Evolutionary conservation across 768 basidiomycete species (phyloP), one percentile per base, ranked within the genome.

Genomic region (Lactifluus pinguis): DNA sequence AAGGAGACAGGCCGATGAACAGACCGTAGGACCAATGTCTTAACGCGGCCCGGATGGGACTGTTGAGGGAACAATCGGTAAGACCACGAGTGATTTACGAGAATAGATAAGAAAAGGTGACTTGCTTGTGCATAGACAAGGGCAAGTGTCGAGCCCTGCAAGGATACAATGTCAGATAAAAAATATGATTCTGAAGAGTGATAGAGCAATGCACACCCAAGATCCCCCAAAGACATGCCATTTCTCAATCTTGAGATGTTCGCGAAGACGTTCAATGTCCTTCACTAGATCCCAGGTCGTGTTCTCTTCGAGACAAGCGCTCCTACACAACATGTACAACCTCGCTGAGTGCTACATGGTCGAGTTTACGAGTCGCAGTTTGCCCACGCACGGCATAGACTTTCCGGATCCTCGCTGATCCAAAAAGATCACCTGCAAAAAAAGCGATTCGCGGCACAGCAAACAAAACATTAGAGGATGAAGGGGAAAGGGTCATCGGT

Each of bases 161-260:
- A 11, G 13, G 1, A 30, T 14, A 44, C n/a, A 19, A 41, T 7
- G 30, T 57, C 32, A 61, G 38, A 25, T 3, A n/a, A 32, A 11
- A 51, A 19, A 0, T 15, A 42, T 2, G 19, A 25, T 70, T n/a
- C 2, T 11, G 17, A 42, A 19, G n/a, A 19, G 17, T 7, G 9
- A 41, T 8, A 6, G 11, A 57, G 38, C 14, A 9, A 9, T 32
- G 38, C 76, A 53, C 65, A 87, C 89, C 93, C 94, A 95, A 52
- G 87, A 91, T 9, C 94, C 94, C 32, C 95, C 95, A 69, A 98
- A 97, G 30, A 97, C 90, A 59, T 95, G 85, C 94, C 93, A 97
- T 69, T 84, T 90, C 19, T 90, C 85, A 58, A 98, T 79, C 45
- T 74, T 74, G 15, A 98, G 79, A 60, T 87, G 80, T 69, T 86